Evolutionary conservation across 108 stramenopile genomes (phyloP), one percentile per base, ranked within the genome.

Genomic region (Seminavis robusta): DNA sequence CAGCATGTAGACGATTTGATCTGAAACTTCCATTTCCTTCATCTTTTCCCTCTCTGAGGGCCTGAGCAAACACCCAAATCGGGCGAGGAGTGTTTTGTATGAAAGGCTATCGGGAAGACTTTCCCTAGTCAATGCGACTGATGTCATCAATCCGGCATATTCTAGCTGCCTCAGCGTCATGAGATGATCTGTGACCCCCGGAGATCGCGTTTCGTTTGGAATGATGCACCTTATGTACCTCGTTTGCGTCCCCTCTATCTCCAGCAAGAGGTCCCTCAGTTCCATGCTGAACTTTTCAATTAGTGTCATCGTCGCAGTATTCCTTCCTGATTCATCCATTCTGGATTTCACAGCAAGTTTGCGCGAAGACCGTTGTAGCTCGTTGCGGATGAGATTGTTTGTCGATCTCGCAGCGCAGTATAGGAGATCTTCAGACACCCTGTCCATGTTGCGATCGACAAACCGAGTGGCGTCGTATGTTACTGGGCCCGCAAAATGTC

Each of bases 61-160:
- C 16, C 26, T 5, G 23, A 73, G 43, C 11, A 79, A 44, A 21
- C 67, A 66, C 17, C 46, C 37, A 56, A 86, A 92, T 25, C 86
- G 72, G 28, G 74, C 65, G 54, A 67, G 52, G 15, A 95, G 76
- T 16, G 77, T 67, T 19, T 73, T 75, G 52, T 90, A 88, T 25
- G 77, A 33, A 33, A 96, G 68, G 25, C 80, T 92, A 52, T 94
- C 93, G 13, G 98, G 96, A 71, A 88, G 96, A 28, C 83, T 95
- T 40, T 95, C 92, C 21, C 94, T 72, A 10, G 87, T 75, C 23
- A 98, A 92, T 4, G 67, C 70, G 32, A 91, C 77, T 23, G 96
- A 94, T 53, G 95, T 95, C 25, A 95, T 74, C 21, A 98, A 83
- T 17, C 98, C 98, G 23, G 94, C 92, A 58, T 93, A 96, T 60